Evolutionary conservation across 2,329 filamentous ascomycete genomes (phyloP).

Genomic region (Sclerotinia minor): DNA sequence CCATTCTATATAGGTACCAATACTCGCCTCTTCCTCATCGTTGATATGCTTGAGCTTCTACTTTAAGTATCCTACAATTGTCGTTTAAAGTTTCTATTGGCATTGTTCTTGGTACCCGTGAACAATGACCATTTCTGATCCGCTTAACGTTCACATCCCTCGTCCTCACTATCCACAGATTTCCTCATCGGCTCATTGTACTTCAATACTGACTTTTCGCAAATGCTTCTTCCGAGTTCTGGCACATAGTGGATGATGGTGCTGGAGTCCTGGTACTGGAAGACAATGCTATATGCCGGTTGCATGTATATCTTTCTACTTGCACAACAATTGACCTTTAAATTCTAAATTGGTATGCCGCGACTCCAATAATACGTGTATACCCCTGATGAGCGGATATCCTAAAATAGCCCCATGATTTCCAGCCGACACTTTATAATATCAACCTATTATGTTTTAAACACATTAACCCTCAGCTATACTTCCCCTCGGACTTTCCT

Average conservation of each 20-base stretch:
- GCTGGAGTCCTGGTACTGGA: background rate
- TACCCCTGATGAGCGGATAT: background rate
- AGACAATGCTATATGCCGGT: background rate
- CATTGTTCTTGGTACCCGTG: too few species aligned
- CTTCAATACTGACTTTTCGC: background rate
- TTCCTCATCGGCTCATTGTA: background rate
- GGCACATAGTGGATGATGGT: background rate
- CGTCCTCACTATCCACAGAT: background rate
- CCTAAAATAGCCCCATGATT: background rate
- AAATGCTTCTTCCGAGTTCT: too few species aligned
- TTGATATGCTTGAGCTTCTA: too few species aligned
- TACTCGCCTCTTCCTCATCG: too few species aligned
- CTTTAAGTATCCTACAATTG: too few species aligned
- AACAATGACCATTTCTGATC: background rate
- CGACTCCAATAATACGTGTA: background rate
- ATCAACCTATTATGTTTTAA: too few species aligned
- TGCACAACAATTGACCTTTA: background rate
- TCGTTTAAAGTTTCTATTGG: background rate
- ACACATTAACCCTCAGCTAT: constrained; percentile 27
- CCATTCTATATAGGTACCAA: too few species aligned
- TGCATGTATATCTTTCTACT: background rate
- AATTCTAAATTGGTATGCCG: background rate
- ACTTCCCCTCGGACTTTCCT: constrained; percentile 35
- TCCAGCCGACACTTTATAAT: too few species aligned
- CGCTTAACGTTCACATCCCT: too few species aligned